phyloP scores from a whole-genome alignment of 2,329 filamentous ascomycete species.

The Beauveria rudraprayagi region DNA sequence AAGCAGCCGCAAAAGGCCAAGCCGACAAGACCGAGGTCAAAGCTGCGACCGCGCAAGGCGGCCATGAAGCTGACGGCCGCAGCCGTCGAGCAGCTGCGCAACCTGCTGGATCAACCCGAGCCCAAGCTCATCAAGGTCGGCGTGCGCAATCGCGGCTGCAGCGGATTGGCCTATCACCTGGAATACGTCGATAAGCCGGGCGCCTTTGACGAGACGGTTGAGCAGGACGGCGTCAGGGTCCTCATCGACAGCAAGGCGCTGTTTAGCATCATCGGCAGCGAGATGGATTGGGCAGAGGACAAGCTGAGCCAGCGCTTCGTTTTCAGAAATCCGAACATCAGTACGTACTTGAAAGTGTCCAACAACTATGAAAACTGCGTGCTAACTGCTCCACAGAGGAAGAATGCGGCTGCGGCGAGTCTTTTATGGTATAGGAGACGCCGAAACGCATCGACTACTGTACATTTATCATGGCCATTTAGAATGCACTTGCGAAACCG shows the following conservation, averaged over 20 bases:
- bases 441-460: background rate
- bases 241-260: slow-evolving; percentile 95
- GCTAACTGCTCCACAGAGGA: slow-evolving; percentile 59
- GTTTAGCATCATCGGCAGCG: slow-evolving; percentile 95
- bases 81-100: slow-evolving; percentile 70
- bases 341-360: slow-evolving; percentile 47
- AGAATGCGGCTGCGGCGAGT: slow-evolving; percentile 92
- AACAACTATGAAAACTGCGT: background rate
- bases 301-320: slow-evolving; percentile 88
- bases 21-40: slow-evolving; percentile 30
- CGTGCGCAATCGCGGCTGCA: slow-evolving; percentile 89
- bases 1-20: slow-evolving; percentile 60
- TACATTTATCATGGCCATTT: background rate
- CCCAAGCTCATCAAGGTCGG: slow-evolving; percentile 92
- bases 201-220: slow-evolving; percentile 82
- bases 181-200: slow-evolving; percentile 92
- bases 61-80: slow-evolving; percentile 78
- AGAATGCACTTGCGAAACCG: background rate
- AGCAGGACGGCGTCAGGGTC: slow-evolving; percentile 93
- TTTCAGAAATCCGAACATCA: slow-evolving; percentile 97
- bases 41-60: slow-evolving; percentile 65
- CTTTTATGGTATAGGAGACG: slow-evolving; percentile 68
- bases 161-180: slow-evolving; percentile 83
- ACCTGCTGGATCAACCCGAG: slow-evolving; percentile 73
- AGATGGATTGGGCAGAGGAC: slow-evolving; percentile 99